A percentile compares a stretch with the other conserved stretches of the same genome.
phyloP scores from a whole-genome alignment of 179 eudicot species.

The Silene vulgaris region DNA sequence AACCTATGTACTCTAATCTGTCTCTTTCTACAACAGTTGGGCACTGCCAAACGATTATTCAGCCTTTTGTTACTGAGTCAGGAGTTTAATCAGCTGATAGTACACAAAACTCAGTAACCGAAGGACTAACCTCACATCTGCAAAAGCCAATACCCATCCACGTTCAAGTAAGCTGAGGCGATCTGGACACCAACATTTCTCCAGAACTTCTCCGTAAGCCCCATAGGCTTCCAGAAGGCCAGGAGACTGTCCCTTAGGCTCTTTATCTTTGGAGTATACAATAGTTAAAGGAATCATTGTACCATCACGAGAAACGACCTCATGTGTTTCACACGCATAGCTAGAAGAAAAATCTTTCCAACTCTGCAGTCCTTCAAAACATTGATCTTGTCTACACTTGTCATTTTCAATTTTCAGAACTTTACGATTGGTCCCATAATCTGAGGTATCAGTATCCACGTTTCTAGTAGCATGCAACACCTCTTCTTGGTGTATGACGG shows the following conservation, averaged over 20 bases:
- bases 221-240: slow-evolving; percentile 87
- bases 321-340: slow-evolving; percentile 59
- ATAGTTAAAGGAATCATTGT: slow-evolving; percentile 62
- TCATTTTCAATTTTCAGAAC: slow-evolving; percentile 19
- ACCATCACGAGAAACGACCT: slow-evolving; percentile 75
- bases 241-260: slow-evolving; percentile 51
- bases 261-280: slow-evolving; percentile 45
- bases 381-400: slow-evolving; percentile 18
- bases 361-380: slow-evolving; percentile 26
- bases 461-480: slow-evolving; percentile 36
- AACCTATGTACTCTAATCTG: too few relatives aligned
- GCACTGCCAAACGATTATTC: too few relatives aligned
- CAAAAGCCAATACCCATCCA: slow-evolving; percentile 93
- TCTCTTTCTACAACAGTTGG: too few relatives aligned
- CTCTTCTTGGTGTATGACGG: slow-evolving; percentile 76
- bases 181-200: slow-evolving; percentile 80
- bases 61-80: background rate
- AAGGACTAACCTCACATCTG: slow-evolving; percentile 82
- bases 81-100: background rate
- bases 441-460: slow-evolving; percentile 19
- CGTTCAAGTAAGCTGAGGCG: slow-evolving; percentile 89
- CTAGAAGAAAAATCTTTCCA: slow-evolving; percentile 50
- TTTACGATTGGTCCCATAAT: slow-evolving; percentile 17
- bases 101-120: background rate
- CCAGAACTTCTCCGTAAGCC: slow-evolving; percentile 85